Conservation (phyloP, 805 yeast genomes). For the Wickerhamomyces bisporus region DNA sequence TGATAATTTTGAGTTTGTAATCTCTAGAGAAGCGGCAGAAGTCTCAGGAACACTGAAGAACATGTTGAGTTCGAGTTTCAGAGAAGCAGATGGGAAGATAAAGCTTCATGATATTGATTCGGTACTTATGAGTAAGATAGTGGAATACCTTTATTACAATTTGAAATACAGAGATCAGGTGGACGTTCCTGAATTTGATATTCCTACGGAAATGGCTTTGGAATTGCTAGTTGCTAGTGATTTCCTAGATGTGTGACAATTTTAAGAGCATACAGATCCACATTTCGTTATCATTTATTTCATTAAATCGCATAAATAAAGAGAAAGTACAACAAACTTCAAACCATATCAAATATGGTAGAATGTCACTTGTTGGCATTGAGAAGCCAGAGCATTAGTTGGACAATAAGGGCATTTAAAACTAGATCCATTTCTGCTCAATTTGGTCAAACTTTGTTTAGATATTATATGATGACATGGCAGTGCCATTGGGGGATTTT, state of each 20-base stretch:
- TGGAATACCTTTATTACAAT: conserved; percentile 79
- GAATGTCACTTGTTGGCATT: conserved; percentile 41
- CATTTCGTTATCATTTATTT: no score
- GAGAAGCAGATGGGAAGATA: conserved; percentile 56
- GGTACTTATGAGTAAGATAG: conserved; percentile 66
- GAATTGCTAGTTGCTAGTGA: conserved; percentile 93
- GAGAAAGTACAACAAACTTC: no score
- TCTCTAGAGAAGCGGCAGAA: conserved; percentile 70
- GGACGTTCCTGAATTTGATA: conserved; percentile 77
- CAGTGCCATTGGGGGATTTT: conserved; percentile 57
- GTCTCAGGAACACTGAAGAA: conserved; percentile 60
- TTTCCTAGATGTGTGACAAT: conserved; percentile 55
- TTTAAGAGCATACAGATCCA: no score
- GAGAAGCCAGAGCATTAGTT: conserved; percentile 34
- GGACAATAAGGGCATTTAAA: conserved; percentile 78
- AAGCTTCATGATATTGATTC: conserved; percentile 62
- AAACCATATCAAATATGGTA: conserved; percentile 6
- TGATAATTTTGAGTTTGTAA: conserved; percentile 59
- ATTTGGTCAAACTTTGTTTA: conserved; percentile 43
- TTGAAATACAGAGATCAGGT: conserved; percentile 56
- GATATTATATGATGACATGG: conserved; percentile 65
- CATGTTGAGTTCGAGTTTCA: conserved; percentile 52
- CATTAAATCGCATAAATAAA: no score
- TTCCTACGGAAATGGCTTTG: conserved; percentile 91
- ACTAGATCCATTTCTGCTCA: conserved; percentile 37